Conservation (phyloP, 2,329 filamentous ascomycete species). For the Botrytis squamosa region DNA sequence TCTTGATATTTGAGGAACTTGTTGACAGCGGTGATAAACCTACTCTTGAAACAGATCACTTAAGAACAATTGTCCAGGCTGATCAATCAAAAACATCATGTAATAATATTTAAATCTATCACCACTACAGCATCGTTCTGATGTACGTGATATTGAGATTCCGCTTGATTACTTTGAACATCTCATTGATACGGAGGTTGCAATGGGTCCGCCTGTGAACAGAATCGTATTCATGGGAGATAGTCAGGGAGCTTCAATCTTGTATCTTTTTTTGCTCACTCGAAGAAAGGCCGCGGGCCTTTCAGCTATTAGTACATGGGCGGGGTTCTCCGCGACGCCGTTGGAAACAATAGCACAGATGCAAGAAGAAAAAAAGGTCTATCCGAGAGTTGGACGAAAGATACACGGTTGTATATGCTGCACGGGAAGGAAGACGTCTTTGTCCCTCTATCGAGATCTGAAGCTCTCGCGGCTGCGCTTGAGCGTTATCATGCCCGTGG, state of each 20-base stretch:
- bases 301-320: slow-evolving; percentile 21
- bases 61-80: too few relatives aligned
- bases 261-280: slow-evolving; percentile 23
- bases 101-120: not conserved
- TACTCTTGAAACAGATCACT: too few relatives aligned
- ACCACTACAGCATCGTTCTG: not conserved
- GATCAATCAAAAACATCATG: not conserved
- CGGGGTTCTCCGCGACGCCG: slow-evolving; percentile 19
- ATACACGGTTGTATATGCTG: slow-evolving; percentile 24
- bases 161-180: slow-evolving; percentile 22
- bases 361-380: slow-evolving; percentile 20
- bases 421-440: slow-evolving; percentile 22
- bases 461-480: slow-evolving; percentile 10
- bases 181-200: slow-evolving; percentile 23
- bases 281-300: slow-evolving; percentile 16
- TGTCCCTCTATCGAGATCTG: slow-evolving; percentile 20
- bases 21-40: too few relatives aligned
- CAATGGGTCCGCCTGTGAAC: slow-evolving; percentile 10
- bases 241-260: slow-evolving; percentile 24
- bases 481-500: slow-evolving; percentile 21
- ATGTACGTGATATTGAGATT: slow-evolving; percentile 25
- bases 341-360: slow-evolving; percentile 21
- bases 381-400: slow-evolving; percentile 20
- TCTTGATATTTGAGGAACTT: too few relatives aligned
- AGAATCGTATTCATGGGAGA: slow-evolving; percentile 25